These are phyloP conservation scores for Spencermartinsiella ligniputridi DNA, from an alignment of 1,139 yeast species.

Conservation along the genomic window DNA sequence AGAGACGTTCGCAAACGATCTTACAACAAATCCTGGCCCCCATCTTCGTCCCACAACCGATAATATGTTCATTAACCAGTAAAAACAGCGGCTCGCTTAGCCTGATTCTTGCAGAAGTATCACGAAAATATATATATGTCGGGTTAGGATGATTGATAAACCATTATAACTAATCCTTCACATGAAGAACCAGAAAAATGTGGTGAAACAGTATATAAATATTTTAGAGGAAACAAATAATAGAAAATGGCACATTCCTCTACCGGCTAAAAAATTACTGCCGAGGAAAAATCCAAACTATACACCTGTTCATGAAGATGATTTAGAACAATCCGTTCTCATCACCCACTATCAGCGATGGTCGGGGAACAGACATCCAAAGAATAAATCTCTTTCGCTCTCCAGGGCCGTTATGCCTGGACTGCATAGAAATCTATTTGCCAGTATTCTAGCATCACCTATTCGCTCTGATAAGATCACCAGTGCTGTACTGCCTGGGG, in stretches of 20 bases:
- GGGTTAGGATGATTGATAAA: background rate
- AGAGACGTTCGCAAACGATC: too few species aligned
- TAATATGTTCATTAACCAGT: too few species aligned
- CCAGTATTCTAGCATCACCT: constrained; percentile 29
- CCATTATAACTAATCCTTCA: background rate
- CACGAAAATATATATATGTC: too few species aligned
- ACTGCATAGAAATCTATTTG: constrained; percentile 24
- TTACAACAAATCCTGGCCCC: too few species aligned
- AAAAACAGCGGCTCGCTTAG: too few species aligned
- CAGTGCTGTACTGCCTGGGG: constrained; percentile 25
- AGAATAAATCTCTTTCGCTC: constrained; percentile 1
- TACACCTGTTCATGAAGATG: constrained; percentile 9
- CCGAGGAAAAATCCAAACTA: constrained; percentile 6
- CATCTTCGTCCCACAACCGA: too few species aligned
- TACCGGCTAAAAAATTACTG: background rate
- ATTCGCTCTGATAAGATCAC: constrained; percentile 27
- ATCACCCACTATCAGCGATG: constrained; percentile 21
- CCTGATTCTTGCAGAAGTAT: too few species aligned
- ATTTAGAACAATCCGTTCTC: constrained; percentile 16
- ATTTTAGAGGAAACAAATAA: background rate
- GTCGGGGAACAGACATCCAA: constrained; percentile 18
- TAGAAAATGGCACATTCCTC: background rate
- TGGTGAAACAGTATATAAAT: background rate
- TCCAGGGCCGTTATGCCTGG: constrained; percentile 1
- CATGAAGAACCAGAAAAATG: background rate